A percentile compares a stretch with the other conserved stretches of the same genome.
phyloP scores from a whole-genome alignment of 176 grass and related monocot genomes.

The Aegilops longissima region DNA sequence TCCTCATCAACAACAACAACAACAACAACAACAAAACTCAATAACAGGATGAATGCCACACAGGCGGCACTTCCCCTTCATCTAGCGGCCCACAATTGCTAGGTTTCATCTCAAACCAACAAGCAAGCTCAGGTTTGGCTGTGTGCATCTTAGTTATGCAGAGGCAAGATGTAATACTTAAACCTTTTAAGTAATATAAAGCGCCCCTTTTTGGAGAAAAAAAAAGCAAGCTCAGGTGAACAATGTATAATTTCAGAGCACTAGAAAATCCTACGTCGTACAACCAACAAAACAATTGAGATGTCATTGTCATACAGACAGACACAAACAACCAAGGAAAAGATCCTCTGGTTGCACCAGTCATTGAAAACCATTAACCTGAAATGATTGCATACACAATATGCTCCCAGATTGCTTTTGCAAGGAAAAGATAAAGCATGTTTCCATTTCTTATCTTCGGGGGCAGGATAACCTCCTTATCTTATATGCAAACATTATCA shows the following conservation, averaged over 20 bases:
- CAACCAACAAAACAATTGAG: background rate
- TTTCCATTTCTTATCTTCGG: background rate
- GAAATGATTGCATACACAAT: background rate
- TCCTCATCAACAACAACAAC: too few species aligned
- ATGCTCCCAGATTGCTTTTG: background rate
- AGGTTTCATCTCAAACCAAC: too few species aligned
- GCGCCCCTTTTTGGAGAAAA: too few species aligned
- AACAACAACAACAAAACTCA: too few species aligned
- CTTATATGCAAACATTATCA: background rate
- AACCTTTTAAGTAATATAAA: too few species aligned
- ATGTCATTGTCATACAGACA: background rate
- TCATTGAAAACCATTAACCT: background rate
- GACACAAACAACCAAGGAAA: background rate
- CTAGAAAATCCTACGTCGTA: background rate
- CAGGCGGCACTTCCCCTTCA: too few species aligned
- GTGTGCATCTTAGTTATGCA: too few species aligned
- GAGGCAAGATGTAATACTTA: too few species aligned
- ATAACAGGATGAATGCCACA: too few species aligned
- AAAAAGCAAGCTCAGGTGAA: too few species aligned
- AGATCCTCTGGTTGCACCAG: background rate
- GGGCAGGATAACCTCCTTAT: background rate
- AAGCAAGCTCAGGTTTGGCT: too few species aligned
- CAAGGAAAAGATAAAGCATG: background rate
- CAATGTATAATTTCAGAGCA: background rate
- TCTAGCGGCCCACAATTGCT: too few species aligned